Percentiles rank a stretch among this genome's conserved stretches.
These are phyloP conservation scores for Solanum rostratum DNA, from an alignment of 257 asterid species.

Conservation along the genomic window DNA sequence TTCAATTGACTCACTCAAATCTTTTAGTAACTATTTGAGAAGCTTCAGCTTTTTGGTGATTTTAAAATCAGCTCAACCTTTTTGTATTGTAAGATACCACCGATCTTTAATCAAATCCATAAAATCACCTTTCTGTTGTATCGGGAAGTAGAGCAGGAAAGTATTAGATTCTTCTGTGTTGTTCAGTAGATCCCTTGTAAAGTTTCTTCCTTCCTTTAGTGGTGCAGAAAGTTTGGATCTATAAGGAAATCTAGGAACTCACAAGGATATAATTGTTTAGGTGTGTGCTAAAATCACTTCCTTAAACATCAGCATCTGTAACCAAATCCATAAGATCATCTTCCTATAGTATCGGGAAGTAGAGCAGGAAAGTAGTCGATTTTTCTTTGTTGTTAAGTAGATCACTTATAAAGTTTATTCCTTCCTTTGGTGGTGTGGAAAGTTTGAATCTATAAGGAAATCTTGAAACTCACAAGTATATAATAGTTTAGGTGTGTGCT, in stretches of 20 bases:
- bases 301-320: neutral
- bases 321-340: neutral
- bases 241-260: neutral
- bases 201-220: neutral
- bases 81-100: neutral
- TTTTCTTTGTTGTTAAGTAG: neutral
- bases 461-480: neutral
- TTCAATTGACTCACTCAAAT: neutral
- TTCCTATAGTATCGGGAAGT: neutral
- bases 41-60: neutral
- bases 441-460: neutral
- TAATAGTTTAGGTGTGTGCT: neutral
- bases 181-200: neutral
- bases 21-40: neutral
- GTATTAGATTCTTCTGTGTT: neutral
- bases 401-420: neutral
- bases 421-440: neutral
- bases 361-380: neutral
- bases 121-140: neutral
- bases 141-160: neutral
- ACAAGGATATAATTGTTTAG: neutral
- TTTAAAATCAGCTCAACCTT: neutral
- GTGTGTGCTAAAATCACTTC: neutral
- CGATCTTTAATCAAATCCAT: neutral
- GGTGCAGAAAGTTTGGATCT: neutral